Evolutionary conservation across 176 grass and related monocot genomes (phyloP).

Genomic region (Carex pumila): DNA sequence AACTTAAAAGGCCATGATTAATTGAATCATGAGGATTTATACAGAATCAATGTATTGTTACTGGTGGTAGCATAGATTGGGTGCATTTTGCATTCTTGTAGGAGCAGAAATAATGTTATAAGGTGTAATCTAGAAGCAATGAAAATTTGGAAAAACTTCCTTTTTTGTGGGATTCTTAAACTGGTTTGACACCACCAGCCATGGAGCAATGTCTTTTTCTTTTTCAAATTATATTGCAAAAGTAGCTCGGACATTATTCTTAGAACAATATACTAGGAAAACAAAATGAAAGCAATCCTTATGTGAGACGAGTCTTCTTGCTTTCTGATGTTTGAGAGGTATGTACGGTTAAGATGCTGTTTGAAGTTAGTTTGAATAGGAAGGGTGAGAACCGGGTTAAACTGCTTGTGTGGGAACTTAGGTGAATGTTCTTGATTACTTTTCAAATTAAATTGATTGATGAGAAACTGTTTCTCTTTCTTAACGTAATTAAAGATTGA

Average conservation of each 20-base stretch:
- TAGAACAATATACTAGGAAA: background rate
- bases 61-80: background rate
- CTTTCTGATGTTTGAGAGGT: background rate
- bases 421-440: background rate
- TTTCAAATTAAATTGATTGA: background rate
- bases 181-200: background rate
- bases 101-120: slow-evolving; percentile 9
- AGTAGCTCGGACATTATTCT: background rate
- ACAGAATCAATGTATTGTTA: background rate
- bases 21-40: background rate
- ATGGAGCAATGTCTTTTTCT: background rate
- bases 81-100: background rate
- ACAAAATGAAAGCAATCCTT: background rate
- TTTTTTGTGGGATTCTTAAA: background rate
- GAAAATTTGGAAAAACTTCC: background rate
- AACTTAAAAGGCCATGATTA: background rate
- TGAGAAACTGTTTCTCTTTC: too few relatives aligned
- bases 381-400: background rate
- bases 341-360: background rate
- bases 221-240: background rate
- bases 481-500: too few relatives aligned
- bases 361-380: background rate
- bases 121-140: slow-evolving; percentile 3
- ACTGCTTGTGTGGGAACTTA: background rate
- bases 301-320: background rate